A percentile compares a stretch with the other conserved stretches of the same genome.
phyloP scores from a whole-genome alignment of 495 filamentous ascomycete species.

The Friedmanniomyces endolithicus region DNA sequence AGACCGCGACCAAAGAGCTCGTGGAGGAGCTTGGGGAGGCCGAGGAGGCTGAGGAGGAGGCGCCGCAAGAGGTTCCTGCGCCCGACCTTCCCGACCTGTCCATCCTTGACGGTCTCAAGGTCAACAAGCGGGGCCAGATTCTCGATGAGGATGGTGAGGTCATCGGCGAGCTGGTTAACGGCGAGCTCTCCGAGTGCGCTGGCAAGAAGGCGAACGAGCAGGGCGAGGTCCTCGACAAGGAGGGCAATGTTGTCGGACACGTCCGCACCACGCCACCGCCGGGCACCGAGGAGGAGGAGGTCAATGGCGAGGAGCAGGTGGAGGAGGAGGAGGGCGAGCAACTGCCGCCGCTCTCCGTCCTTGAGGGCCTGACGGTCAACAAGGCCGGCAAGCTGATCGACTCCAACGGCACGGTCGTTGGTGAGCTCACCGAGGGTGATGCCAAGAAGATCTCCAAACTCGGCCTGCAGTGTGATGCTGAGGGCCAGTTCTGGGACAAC shows the following conservation, averaged over 20 bases:
- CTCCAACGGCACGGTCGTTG: slow-evolving; percentile 29
- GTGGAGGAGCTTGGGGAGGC: slow-evolving; percentile 37
- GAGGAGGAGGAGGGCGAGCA: slow-evolving; percentile 27
- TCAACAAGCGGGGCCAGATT: slow-evolving; percentile 36
- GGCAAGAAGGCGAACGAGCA: slow-evolving; percentile 43
- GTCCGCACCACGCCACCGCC: slow-evolving; percentile 26
- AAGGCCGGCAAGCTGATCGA: slow-evolving; percentile 45
- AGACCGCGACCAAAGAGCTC: slow-evolving; percentile 36
- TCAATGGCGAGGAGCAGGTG: slow-evolving; percentile 30
- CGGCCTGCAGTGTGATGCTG: slow-evolving; percentile 26
- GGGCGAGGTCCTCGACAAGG: slow-evolving; percentile 39
- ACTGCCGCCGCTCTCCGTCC: slow-evolving; percentile 44
- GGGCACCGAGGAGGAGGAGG: slow-evolving; percentile 22
- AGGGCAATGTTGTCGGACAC: slow-evolving; percentile 33
- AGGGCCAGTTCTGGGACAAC: slow-evolving; percentile 36
- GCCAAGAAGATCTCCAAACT: slow-evolving; percentile 34
- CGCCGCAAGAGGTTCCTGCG: slow-evolving; percentile 22
- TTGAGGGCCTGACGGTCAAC: slow-evolving; percentile 51
- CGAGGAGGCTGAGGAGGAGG: slow-evolving; percentile 24
- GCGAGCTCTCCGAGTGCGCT: slow-evolving; percentile 34
- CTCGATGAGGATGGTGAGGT: slow-evolving; percentile 41
- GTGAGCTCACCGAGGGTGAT: slow-evolving; percentile 35
- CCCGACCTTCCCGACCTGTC: slow-evolving; percentile 26
- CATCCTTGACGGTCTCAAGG: slow-evolving; percentile 34
- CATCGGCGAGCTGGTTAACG: slow-evolving; percentile 39